A percentile compares a stretch with the other conserved stretches of the same genome.
Evolutionary conservation across 2,329 filamentous ascomycete species (phyloP).

Genomic region (Didymella arachidicola): DNA sequence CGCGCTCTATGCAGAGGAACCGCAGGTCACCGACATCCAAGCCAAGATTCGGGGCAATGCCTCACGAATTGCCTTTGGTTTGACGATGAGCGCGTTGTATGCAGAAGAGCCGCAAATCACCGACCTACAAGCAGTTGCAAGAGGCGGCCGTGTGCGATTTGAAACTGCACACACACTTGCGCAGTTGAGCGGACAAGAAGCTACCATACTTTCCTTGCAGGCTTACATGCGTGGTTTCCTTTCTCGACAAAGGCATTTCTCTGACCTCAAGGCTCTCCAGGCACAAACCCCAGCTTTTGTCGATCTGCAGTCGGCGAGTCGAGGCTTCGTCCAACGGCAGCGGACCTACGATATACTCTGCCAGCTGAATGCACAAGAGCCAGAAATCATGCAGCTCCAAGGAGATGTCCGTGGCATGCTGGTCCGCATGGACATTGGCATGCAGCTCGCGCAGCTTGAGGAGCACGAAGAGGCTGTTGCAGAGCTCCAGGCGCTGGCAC

Average conservation of each 20-base stretch:
- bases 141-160: constrained; percentile 46
- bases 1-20: constrained; percentile 43
- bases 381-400: constrained; percentile 75
- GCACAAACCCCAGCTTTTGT: constrained; percentile 65
- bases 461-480: constrained; percentile 80
- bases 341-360: constrained; percentile 69
- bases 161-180: constrained; percentile 42
- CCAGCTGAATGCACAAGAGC: constrained; percentile 72
- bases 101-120: constrained; percentile 42
- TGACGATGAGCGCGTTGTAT: constrained; percentile 43
- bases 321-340: constrained; percentile 71
- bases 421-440: constrained; percentile 75
- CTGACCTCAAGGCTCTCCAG: constrained; percentile 62
- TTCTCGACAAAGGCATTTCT: constrained; percentile 53
- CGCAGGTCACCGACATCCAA: constrained; percentile 51
- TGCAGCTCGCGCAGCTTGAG: constrained; percentile 78
- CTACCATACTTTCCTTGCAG: constrained; percentile 59
- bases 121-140: constrained; percentile 53
- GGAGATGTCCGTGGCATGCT: constrained; percentile 80
- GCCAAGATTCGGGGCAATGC: constrained; percentile 52
- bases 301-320: constrained; percentile 70
- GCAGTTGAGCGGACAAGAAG: constrained; percentile 56
- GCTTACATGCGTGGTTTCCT: constrained; percentile 60
- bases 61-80: constrained; percentile 34
- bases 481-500: constrained; percentile 76